phyloP scores from a whole-genome alignment of 2,329 filamentous ascomycete genomes.

The Pezicula rhizophila region DNA sequence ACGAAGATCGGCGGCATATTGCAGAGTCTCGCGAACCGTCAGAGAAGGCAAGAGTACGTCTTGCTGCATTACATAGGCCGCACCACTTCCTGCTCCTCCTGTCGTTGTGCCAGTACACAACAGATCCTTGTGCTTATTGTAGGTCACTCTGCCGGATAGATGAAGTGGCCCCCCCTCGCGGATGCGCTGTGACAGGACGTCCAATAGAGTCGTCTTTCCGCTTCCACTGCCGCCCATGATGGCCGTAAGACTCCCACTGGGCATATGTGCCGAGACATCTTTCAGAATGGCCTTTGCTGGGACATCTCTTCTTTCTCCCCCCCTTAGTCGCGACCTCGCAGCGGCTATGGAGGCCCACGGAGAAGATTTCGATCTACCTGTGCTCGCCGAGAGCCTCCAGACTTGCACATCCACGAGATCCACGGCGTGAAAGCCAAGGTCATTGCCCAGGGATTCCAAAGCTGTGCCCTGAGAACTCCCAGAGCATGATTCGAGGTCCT shows the following conservation, averaged over 20 bases:
- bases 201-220: constrained; percentile 64
- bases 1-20: constrained; percentile 63
- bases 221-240: constrained; percentile 68
- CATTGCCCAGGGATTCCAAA: too few species aligned
- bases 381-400: too few species aligned
- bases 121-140: neutral
- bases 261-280: constrained; percentile 43
- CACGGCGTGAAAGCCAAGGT: too few species aligned
- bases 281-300: neutral
- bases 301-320: too few species aligned
- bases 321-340: too few species aligned
- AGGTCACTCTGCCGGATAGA: neutral
- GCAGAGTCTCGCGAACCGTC: constrained; percentile 67
- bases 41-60: constrained; percentile 64
- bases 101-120: constrained; percentile 39
- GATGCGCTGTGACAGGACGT: constrained; percentile 61
- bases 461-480: too few species aligned
- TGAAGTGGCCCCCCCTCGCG: constrained; percentile 36
- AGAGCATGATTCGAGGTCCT: too few species aligned
- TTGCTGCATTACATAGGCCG: constrained; percentile 65
- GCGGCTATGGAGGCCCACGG: too few species aligned
- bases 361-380: too few species aligned
- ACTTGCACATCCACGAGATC: too few species aligned
- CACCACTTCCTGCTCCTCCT: too few species aligned
- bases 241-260: constrained; percentile 59